phyloP scores from a whole-genome alignment of 1,139 yeast species.

The Candida albicans region DNA sequence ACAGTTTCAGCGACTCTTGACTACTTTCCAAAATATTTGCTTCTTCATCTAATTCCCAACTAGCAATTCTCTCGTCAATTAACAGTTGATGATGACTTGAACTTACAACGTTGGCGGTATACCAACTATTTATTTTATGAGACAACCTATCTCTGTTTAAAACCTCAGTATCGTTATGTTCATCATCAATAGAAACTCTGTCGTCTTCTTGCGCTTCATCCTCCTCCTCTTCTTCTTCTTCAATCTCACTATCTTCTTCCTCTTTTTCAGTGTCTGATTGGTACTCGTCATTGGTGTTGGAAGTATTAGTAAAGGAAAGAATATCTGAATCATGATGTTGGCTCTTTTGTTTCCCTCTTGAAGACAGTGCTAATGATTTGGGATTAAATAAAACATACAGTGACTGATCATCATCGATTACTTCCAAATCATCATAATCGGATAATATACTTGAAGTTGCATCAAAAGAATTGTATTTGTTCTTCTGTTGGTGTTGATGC shows the following conservation, averaged over 20 bases:
- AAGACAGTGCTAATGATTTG: conserved; percentile 5
- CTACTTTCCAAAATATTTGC: not conserved
- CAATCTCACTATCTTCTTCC: conserved; percentile 13
- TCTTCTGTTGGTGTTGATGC: conserved; percentile 9
- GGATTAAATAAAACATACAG: conserved; percentile 49
- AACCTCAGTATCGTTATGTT: conserved; percentile 3
- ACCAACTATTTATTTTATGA: conserved; percentile 27
- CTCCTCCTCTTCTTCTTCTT: conserved; percentile 13
- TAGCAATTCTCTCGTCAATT: conserved; percentile 44
- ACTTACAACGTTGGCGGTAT: conserved; percentile 14
- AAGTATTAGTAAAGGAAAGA: conserved; percentile 38
- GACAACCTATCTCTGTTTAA: conserved; percentile 15
- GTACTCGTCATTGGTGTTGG: conserved; percentile 10
- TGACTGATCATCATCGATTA: conserved; percentile 30
- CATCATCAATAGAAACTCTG: conserved; percentile 1
- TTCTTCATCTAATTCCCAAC: conserved; percentile 45
- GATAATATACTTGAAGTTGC: conserved; percentile 20
- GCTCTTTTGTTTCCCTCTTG: not conserved
- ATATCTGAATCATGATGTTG: conserved; percentile 33
- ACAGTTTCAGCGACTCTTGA: conserved; percentile 5
- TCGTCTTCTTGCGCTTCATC: conserved; percentile 18
- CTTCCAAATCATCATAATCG: conserved; percentile 19
- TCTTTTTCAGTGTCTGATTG: conserved; percentile 13
- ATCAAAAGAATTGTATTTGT: conserved; percentile 10
- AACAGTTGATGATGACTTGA: conserved; percentile 12